phyloP scores from a whole-genome alignment of 345 rosid genomes.

The Carallia pectinifolia region DNA sequence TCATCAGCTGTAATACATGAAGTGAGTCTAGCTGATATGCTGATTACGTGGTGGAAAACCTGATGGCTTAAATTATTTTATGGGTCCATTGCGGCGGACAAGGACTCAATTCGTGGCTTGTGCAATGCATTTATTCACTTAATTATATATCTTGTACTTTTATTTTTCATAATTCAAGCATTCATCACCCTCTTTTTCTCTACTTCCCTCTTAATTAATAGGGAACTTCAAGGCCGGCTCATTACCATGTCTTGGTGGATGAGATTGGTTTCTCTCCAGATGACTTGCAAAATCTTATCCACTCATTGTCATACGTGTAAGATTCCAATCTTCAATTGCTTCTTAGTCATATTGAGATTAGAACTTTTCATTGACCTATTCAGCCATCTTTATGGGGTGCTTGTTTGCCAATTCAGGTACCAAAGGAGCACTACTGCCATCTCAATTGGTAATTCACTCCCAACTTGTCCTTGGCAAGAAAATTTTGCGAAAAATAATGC shows the following conservation, averaged over 20 bases:
- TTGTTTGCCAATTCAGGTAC: slow-evolving; percentile 38
- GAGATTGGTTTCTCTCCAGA: slow-evolving; percentile 83
- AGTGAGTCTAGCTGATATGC: too few relatives aligned
- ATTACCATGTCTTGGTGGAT: slow-evolving; percentile 76
- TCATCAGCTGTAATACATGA: too few relatives aligned
- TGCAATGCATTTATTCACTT: background rate
- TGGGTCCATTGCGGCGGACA: too few relatives aligned
- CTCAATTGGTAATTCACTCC: slow-evolving; percentile 58
- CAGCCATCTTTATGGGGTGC: background rate
- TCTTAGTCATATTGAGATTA: slow-evolving; percentile 4
- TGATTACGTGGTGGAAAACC: too few relatives aligned
- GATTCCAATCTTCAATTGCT: slow-evolving; percentile 21
- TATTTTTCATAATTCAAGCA: background rate
- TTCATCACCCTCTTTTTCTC: background rate
- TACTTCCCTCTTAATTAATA: slow-evolving; percentile 11
- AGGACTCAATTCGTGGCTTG: too few relatives aligned
- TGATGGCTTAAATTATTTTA: too few relatives aligned
- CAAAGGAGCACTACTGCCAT: slow-evolving; percentile 82
- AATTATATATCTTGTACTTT: background rate
- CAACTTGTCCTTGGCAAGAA: background rate
- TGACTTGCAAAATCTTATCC: slow-evolving; percentile 63
- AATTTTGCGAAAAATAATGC: background rate
- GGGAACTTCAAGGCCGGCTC: slow-evolving; percentile 95
- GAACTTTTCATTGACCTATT: background rate
- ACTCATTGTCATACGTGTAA: slow-evolving; percentile 83